Evolutionary conservation across 371 early-diverging fungal genomes (phyloP).

Genomic region (Saksenaea oblongispora): DNA sequence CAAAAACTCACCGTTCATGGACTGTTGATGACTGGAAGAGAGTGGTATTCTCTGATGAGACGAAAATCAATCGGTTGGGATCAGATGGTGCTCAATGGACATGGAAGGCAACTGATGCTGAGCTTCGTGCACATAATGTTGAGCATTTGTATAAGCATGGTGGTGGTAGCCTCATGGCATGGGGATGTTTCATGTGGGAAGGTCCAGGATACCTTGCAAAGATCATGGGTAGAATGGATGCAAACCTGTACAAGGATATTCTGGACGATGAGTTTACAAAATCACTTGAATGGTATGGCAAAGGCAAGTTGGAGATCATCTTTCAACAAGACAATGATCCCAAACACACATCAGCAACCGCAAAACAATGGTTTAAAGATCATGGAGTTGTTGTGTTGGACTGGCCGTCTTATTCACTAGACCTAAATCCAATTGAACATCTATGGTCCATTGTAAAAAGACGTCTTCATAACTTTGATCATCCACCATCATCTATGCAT

Average conservation of each 20-base stretch:
- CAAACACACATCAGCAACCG: slow-evolving; percentile 29
- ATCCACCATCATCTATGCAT: neutral
- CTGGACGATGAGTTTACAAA: slow-evolving; percentile 11
- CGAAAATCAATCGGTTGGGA: slow-evolving; percentile 21
- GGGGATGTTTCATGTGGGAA: slow-evolving; percentile 9
- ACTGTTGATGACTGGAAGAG: too few species aligned
- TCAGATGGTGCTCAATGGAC: slow-evolving; percentile 17
- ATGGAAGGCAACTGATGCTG: slow-evolving; percentile 1
- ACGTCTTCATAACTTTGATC: neutral
- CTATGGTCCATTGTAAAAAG: slow-evolving; percentile 3
- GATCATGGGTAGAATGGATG: slow-evolving; percentile 23
- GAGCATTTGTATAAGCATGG: slow-evolving; percentile 3
- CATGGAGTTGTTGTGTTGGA: slow-evolving; percentile 15
- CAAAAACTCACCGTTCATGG: too few species aligned
- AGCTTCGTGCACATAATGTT: neutral
- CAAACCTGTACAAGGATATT: slow-evolving; percentile 22
- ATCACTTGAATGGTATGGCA: slow-evolving; percentile 13
- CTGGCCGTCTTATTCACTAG: slow-evolving; percentile 40
- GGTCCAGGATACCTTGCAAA: slow-evolving; percentile 10
- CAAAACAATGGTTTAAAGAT: slow-evolving; percentile 13
- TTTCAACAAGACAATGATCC: slow-evolving; percentile 39
- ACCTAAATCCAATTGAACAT: slow-evolving; percentile 41
- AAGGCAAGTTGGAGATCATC: slow-evolving; percentile 13
- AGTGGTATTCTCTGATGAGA: slow-evolving; percentile 7
- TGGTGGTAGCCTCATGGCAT: slow-evolving; percentile 8